Evolutionary conservation across 2,329 filamentous ascomycete genomes (phyloP), one percentile per base, ranked within the genome.

Genomic region (Tothia fuscella): DNA sequence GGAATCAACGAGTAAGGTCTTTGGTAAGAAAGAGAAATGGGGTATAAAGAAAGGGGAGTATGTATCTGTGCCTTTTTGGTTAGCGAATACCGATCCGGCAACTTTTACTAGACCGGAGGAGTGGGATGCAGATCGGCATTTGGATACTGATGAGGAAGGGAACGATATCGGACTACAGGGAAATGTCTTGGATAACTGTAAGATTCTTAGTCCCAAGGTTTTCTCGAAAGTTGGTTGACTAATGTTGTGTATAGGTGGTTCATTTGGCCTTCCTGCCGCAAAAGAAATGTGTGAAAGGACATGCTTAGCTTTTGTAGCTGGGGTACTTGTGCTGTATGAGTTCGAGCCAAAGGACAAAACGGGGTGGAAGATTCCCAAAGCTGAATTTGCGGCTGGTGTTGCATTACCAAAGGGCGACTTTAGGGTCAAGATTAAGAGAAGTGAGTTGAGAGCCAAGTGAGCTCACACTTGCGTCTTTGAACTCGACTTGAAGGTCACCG

Each of bases 291-390:
- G 41, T 22, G 28, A 42, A 21, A 25, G 25, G 28, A 24, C 26
- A 24, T 22, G 19, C 16, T 20, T 40, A 21, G 41, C 31, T 22
- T 45, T 46, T 29, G 33, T 46, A 9, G 43, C 43, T 17, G 38
- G 43, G 5, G 21, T 33, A 9, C 12, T 46, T 28, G 28, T 32
- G n/a, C 38, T 46, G 3, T 46, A 31, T 14, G 43, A 46, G 5
- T 29, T 46, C 35, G 43, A 41, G 28, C 28, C 34, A 16, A 43
- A 16, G 16, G 29, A 26, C n/a, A 6, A 14, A 14, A 33, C 33
- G 13, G 43, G 32, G n/a, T 28, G 20, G 21, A 29, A 30, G 20
- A n/a, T 46, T 3, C 43, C 43, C 10, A 13, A 38, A 6, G 17
- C 37, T 9, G 13, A 30, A n/a, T 35, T 30, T n/a, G 38, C 43